phyloP scores from a whole-genome alignment of 768 basidiomycete genomes.

The Amanita muscaria region DNA sequence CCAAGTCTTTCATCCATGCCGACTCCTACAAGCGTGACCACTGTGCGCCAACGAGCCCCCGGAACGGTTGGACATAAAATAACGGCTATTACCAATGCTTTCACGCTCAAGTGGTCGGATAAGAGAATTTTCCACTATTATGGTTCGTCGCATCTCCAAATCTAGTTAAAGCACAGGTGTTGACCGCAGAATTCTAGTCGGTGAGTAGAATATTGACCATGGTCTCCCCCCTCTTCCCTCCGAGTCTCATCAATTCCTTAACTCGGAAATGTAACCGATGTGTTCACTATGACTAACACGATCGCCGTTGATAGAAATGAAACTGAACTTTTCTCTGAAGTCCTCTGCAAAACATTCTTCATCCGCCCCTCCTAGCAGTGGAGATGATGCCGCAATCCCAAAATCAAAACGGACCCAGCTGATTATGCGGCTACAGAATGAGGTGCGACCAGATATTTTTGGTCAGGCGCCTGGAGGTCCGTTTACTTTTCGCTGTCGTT shows the following conservation, averaged over 20 bases:
- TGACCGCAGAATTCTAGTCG: neutral
- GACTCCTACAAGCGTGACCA: no score
- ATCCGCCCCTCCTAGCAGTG: neutral
- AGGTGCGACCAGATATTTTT: constrained; percentile 2
- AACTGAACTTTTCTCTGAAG: no score
- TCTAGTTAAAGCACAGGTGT: neutral
- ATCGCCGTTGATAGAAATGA: no score
- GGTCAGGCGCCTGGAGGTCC: neutral
- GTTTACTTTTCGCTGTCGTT: neutral
- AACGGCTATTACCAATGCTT: constrained; percentile 1
- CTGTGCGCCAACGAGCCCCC: no score
- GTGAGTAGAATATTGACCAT: neutral
- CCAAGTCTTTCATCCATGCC: no score
- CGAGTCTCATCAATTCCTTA: neutral
- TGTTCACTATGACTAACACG: neutral
- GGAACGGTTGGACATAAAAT: neutral
- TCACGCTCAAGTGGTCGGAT: neutral
- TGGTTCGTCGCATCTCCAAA: neutral
- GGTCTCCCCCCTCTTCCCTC: neutral
- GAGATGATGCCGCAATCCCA: neutral
- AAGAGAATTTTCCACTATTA: constrained; percentile 4
- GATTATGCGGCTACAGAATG: constrained; percentile 6
- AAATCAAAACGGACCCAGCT: constrained; percentile 1
- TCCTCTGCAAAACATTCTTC: neutral
- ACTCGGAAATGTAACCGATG: neutral